Base-by-base conservation (phyloP, 345 rosid species). In the Camelina laxa region DNA sequence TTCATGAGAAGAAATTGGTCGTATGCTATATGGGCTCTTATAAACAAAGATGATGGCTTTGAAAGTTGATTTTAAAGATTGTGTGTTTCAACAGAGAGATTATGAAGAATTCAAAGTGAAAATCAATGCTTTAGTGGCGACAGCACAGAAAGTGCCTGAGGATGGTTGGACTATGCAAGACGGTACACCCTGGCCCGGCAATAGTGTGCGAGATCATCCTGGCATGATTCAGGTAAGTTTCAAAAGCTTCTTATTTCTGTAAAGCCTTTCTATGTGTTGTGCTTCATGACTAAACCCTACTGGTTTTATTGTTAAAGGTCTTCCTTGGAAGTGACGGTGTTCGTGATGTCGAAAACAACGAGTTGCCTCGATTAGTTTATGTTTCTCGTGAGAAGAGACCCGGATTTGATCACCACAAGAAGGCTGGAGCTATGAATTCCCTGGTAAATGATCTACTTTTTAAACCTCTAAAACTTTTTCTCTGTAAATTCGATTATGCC, bases 111-210 rank as follows among this genome's bases (percentile, higher is more conserved):
- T 95, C 65, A 95, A 95, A 76, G 85, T 95, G 21, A 86, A 84
- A 70, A 92, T 95, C 76, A 95, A 95, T 82, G 96, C 89, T 49
- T 82, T 95, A 82, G 99, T 92, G 75, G 87, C 99, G 1, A 89
- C 87, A 4, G 97, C 99, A n/a, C 97, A 92, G 74, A 95, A 95
- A 75, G 99, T 90, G 68, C 99, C 99, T 5, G 99, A 95, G 84
- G 99, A 95, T 71, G 99, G 99, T 69, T 95, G 99, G 99, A 95
- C 99, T 9, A 95, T 95, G 99, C 99, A 92, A 85, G 99, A 95
- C 51, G 99, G 99, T 61, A 95, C 97, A 71, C 96, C 97, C 22
- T 95, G 99, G 99, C 99, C 99, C 6, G 99, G 99, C 65, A 95
- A 95, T 70, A 85, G 82, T 54, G 92, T 89, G 3, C 89, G 99